Conservation (phyloP, 2,329 filamentous ascomycete genomes). For the Fusarium liriodendri region DNA sequence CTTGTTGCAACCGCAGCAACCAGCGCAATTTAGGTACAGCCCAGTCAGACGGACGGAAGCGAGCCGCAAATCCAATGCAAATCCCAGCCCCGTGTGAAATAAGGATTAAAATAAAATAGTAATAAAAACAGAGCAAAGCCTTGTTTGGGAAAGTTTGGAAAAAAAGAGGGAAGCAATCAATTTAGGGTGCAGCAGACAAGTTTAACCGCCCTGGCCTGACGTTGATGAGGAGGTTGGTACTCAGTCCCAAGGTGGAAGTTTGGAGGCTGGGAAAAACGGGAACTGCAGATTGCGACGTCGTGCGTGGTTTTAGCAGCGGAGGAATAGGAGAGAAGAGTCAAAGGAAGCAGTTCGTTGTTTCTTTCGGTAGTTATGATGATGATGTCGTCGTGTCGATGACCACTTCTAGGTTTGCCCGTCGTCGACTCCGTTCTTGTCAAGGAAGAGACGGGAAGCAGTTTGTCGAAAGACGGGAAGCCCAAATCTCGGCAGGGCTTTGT, state of each 20-base stretch:
- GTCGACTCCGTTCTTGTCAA: background rate
- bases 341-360: conserved; percentile 26
- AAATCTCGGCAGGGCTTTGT: background rate
- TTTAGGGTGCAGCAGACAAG: conserved; percentile 27
- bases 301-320: conserved; percentile 27
- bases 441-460: background rate
- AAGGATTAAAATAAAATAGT: background rate
- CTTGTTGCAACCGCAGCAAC: conserved; percentile 45
- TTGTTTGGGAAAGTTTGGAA: background rate
- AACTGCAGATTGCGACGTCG: conserved; percentile 18
- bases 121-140: background rate
- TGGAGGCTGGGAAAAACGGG: conserved; percentile 32
- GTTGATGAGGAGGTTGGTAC: conserved; percentile 20
- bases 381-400: background rate
- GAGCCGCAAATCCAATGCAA: conserved; percentile 18
- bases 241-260: background rate
- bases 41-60: conserved; percentile 27
- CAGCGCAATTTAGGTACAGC: conserved; percentile 13
- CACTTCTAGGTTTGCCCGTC: background rate
- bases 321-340: background rate
- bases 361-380: background rate
- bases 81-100: background rate
- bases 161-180: conserved; percentile 13
- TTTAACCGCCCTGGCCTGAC: background rate
- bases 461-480: background rate